These are phyloP conservation scores for Pezicula rhizophila DNA, from an alignment of 2,329 filamentous ascomycete genomes.

Conservation along the genomic window DNA sequence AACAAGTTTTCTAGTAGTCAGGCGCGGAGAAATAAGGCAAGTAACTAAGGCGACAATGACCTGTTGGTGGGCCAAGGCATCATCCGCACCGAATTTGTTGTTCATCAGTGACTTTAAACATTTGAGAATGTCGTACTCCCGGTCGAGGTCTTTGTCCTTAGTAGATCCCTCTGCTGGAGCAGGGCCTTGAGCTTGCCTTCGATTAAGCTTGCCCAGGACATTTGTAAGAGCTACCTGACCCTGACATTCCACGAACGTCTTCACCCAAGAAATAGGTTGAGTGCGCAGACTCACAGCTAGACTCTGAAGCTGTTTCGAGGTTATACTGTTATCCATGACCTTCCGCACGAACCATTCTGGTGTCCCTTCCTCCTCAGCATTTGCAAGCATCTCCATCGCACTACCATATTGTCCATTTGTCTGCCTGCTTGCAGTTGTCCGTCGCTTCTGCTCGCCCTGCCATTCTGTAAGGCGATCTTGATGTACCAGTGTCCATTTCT, in stretches of 20 bases:
- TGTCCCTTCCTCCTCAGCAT: constrained; percentile 89
- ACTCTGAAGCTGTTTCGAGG: constrained; percentile 84
- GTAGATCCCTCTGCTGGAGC: constrained; percentile 42
- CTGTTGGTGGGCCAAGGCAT: constrained; percentile 84
- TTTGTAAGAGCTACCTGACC: constrained; percentile 95
- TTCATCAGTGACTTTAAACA: constrained; percentile 97
- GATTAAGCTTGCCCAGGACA: constrained; percentile 87
- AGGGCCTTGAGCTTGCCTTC: constrained; percentile 68
- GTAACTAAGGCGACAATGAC: constrained; percentile 83
- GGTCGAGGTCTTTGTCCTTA: constrained; percentile 64
- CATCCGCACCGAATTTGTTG: constrained; percentile 97
- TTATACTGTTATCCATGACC: constrained; percentile 92
- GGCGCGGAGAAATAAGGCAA: constrained; percentile 78
- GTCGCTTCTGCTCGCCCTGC: constrained; percentile 89
- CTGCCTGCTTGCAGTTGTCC: constrained; percentile 60
- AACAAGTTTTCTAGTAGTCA: constrained; percentile 89
- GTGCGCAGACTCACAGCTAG: constrained; percentile 91
- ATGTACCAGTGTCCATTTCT: constrained; percentile 97
- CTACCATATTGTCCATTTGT: constrained; percentile 60
- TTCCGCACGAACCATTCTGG: constrained; percentile 98
- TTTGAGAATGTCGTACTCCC: constrained; percentile 93
- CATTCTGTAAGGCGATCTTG: constrained; percentile 90
- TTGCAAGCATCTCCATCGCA: constrained; percentile 62
- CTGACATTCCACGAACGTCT: constrained; percentile 92
- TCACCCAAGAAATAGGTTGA: constrained; percentile 97